These are phyloP conservation scores for Dendrobium officinale DNA, from an alignment of 106 monocot species.

Conservation along the genomic window DNA sequence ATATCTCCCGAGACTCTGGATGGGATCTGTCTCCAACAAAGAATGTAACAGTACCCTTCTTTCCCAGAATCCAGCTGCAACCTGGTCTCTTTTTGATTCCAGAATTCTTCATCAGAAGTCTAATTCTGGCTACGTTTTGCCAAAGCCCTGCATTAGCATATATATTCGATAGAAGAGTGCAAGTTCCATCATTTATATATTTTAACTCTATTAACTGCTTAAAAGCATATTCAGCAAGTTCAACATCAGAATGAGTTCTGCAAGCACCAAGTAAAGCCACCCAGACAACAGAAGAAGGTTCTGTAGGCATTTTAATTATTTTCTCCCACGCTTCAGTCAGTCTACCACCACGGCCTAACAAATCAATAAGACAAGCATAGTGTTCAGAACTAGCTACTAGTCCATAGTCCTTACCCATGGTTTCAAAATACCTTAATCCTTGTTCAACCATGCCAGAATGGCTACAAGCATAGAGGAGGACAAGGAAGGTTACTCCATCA, in stretches of 20 bases:
- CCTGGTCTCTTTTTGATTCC: conserved; percentile 86
- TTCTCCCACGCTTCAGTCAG: conserved; percentile 54
- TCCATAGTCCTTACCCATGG: conserved; percentile 43
- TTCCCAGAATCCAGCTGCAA: conserved; percentile 82
- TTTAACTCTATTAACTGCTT: conserved; percentile 29
- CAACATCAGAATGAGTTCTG: conserved; percentile 56
- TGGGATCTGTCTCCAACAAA: conserved; percentile 80
- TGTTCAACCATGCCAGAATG: conserved; percentile 74
- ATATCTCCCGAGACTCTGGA: conserved; percentile 50
- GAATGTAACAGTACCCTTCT: conserved; percentile 62
- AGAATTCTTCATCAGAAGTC: conserved; percentile 52
- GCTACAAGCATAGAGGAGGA: conserved; percentile 80
- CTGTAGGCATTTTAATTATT: conserved; percentile 57
- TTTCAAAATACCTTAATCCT: conserved; percentile 52
- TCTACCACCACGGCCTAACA: conserved; percentile 64
- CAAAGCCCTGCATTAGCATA: conserved; percentile 74
- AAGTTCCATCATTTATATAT: conserved; percentile 61
- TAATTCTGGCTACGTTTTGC: conserved; percentile 57
- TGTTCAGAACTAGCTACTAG: conserved; percentile 53
- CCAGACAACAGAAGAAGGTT: conserved; percentile 65
- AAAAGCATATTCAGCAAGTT: conserved; percentile 64
- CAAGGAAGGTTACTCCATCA: conserved; percentile 71
- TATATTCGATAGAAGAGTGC: conserved; percentile 79
- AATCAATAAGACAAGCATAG: conserved; percentile 73
- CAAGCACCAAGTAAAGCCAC: conserved; percentile 76